Base-by-base conservation (phyloP, 2,329 filamentous ascomycete genomes). In the Clarireedia sp. region DNA sequence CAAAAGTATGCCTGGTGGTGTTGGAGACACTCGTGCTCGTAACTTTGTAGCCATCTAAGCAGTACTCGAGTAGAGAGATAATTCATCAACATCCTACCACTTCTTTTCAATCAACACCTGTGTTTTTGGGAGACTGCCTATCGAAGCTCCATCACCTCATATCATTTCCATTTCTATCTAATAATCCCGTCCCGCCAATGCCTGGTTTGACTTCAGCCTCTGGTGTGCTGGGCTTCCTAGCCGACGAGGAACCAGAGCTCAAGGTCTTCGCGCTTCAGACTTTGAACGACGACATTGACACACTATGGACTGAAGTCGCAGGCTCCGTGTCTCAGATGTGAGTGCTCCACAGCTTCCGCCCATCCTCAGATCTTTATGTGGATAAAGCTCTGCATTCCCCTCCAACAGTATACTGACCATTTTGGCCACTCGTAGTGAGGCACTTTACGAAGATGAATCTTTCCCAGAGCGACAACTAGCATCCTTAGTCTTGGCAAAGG, bases 261-360 rank as follows among this genome's bases (percentile, higher is more conserved):
- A 91, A 90, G 78, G 84, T 92, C 65, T 99, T 96, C 71, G 94
- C 94, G 63, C 80, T 99, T 64, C 89, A 96, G 75, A 91, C 89
- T 64, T 82, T 99, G 68, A 96, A 99, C 74, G 88, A 94, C 66
- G 89, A 97, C 69, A 95, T 99, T 67, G 91, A 97, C 72, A 87
- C 92, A 61, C 83, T 99, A 64, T 99, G 94, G 94, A 95, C 91
- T 59, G 94, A 99, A 74, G 91, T 99, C 61, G 92, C 94, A 52
- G 89, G 87, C 56, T 87, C 90, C 57, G 82, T 99, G 68, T 90
- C 87, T 68, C 86, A 96, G 74, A 96, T 99, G 92, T 96, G 80
- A 74, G 83, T 37, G 8, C 10, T 23, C 9, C n/a, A 1, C 24
- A 24, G 6, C 19, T 8, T 16, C 21, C 12, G 52, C 19, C 29